Conservation (phyloP, 2,329 filamentous ascomycete species). For the Alternaria incomplexa region DNA sequence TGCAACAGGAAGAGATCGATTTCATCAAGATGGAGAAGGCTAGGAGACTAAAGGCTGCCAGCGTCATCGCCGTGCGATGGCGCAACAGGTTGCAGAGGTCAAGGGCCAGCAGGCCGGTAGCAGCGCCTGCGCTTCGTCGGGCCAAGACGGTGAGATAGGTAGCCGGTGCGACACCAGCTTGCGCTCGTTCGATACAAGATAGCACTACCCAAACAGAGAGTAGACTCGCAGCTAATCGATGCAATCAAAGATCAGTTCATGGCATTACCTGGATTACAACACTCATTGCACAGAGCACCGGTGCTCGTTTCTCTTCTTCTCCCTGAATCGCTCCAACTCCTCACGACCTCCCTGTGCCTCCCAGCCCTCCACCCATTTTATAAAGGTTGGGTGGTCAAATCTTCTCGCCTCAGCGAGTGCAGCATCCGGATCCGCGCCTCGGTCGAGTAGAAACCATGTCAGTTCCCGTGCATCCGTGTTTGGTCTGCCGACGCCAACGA, state of each 20-base stretch:
- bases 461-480: not conserved
- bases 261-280: not conserved
- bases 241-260: not conserved
- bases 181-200: not conserved
- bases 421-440: not conserved
- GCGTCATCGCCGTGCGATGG: not conserved
- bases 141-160: not conserved
- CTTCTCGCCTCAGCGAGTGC: not conserved
- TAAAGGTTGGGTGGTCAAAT: not conserved
- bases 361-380: not conserved
- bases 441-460: constrained; percentile 2
- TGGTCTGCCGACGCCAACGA: not conserved
- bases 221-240: no score
- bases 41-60: not conserved
- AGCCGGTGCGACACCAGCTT: not conserved
- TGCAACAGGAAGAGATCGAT: not conserved
- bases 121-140: not conserved
- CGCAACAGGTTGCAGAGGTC: not conserved
- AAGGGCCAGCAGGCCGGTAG: not conserved
- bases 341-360: not conserved
- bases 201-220: no score
- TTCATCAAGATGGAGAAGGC: not conserved
- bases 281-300: not conserved
- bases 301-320: not conserved
- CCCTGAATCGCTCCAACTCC: accelerated